Evolutionary conservation across 2,329 filamentous ascomycete species (phyloP).

Genomic region (Cordyceps cicadae): DNA sequence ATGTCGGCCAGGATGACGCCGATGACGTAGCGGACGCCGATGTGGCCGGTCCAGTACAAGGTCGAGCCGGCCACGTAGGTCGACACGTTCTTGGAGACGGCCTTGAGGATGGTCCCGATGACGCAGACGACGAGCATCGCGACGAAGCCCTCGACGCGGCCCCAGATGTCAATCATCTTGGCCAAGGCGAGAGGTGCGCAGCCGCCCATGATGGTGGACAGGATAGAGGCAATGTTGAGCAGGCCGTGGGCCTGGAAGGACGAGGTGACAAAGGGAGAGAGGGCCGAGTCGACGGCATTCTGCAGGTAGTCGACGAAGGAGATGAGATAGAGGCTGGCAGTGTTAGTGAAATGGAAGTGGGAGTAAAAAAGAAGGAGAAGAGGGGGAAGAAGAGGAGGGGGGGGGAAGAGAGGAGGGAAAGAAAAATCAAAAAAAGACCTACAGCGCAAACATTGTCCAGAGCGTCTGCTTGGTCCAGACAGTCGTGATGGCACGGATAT

Average conservation of each 20-base stretch:
- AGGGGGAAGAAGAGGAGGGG: too few species aligned
- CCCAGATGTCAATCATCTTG: slow-evolving; percentile 42
- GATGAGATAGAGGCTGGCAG: slow-evolving; percentile 30
- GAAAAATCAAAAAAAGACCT: slow-evolving; percentile 13
- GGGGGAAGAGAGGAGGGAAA: too few species aligned
- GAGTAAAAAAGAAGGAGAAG: background rate
- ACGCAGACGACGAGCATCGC: slow-evolving; percentile 35
- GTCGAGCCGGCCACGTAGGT: slow-evolving; percentile 54
- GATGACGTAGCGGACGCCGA: slow-evolving; percentile 32
- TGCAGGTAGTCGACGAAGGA: slow-evolving; percentile 31
- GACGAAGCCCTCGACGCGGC: slow-evolving; percentile 37
- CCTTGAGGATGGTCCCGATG: slow-evolving; percentile 55
- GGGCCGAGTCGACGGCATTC: slow-evolving; percentile 32
- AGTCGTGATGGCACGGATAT: slow-evolving; percentile 31
- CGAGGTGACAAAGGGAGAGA: slow-evolving; percentile 60
- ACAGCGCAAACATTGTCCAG: slow-evolving; percentile 33
- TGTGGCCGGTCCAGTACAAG: slow-evolving; percentile 53
- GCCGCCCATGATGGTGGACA: slow-evolving; percentile 39
- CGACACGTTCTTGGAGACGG: slow-evolving; percentile 48
- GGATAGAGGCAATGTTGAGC: slow-evolving; percentile 54
- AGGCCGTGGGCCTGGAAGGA: slow-evolving; percentile 56
- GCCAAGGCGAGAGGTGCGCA: slow-evolving; percentile 33
- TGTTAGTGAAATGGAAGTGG: background rate
- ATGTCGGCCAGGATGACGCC: slow-evolving; percentile 36
- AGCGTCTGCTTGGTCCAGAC: slow-evolving; percentile 31